phyloP scores from a whole-genome alignment of 2,329 filamentous ascomycete genomes.

The Fusarium pininemorale region DNA sequence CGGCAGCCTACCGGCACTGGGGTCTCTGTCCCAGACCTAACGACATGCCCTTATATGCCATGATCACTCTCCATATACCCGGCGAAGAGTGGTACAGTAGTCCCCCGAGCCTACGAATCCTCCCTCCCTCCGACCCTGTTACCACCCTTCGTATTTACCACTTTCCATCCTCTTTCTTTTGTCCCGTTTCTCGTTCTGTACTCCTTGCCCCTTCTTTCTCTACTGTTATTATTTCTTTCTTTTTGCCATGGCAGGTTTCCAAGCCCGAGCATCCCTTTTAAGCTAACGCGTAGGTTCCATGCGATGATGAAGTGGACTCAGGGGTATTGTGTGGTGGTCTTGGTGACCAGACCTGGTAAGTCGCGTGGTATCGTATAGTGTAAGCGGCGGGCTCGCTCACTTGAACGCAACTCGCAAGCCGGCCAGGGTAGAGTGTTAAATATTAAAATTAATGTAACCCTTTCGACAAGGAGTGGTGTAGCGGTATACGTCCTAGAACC shows the following conservation, averaged over 20 bases:
- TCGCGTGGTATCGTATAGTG: not conserved
- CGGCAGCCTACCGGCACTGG: too few relatives aligned
- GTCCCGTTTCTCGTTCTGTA: too few relatives aligned
- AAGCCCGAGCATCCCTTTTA: not conserved
- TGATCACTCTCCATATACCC: not conserved
- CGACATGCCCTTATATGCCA: not conserved
- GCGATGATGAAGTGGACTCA: not conserved
- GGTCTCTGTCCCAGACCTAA: too few relatives aligned
- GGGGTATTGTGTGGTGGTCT: not conserved
- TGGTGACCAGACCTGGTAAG: not conserved
- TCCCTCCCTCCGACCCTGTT: not conserved
- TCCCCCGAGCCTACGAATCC: not conserved
- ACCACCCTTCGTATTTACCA: not conserved
- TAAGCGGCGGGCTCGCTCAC: not conserved
- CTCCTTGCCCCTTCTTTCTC: too few relatives aligned
- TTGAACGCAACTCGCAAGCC: not conserved
- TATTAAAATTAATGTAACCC: not conserved
- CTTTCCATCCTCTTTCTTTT: too few relatives aligned
- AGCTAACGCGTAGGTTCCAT: not conserved
- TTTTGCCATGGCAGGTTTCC: not conserved
- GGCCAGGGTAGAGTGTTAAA: not conserved
- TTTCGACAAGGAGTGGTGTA: not conserved
- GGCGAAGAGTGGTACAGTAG: not conserved
- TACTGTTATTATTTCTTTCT: fast-evolving
- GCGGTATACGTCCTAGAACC: slow-evolving; percentile 3